Evolutionary conservation across 768 basidiomycete species (phyloP), one percentile per base, ranked within the genome.

Genomic region (Amyloporia xantha): DNA sequence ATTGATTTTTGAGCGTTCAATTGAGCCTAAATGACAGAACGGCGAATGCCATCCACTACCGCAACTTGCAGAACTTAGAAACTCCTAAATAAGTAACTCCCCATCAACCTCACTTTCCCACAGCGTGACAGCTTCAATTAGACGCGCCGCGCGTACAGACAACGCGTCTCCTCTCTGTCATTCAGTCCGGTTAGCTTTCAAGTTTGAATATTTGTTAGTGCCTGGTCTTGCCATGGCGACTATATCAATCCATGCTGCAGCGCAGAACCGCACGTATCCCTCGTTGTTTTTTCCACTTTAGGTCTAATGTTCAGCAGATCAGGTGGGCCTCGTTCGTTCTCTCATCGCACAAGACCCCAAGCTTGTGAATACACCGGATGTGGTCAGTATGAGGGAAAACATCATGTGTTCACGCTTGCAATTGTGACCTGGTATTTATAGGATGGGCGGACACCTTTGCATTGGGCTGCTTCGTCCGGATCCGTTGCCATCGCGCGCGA

Each of bases 401-500:
- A 41, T 24, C 26, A 12, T 2, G 30, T 44, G 17, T 5, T 20
- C 4, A 15, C 15, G 15, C 9, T 36, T 5, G 21, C 40, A 12
- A n/a, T 30, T 11, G 33, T 23, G 3, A 23, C 20, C 17, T 10
- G 20, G 21, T n/a, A 41, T 38, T 44, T 15, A 4, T 39, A 90
- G 87, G 89, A 92, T 62, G 82, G 75, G 33, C 74, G 90, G 27
- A 88, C 90, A 0, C 77, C 90, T 7, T 67, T 92, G n/a, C 90
- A 92, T 59, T 91, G 88, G 87, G 86, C 88, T 49, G 81, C 88
- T 11, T 83, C 82, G 10, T 79, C 79, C 17, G 88, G 86, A 44
- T 76, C 82, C 35, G 63, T 78, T 48, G 85, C 87, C 47, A 80
- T 88, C 53, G 74, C 62, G 24, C 71, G 76, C 47, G 86, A 79